Evolutionary conservation across 164 flowering plant genomes (phyloP).

Genomic region (Taxillus chinensis): DNA sequence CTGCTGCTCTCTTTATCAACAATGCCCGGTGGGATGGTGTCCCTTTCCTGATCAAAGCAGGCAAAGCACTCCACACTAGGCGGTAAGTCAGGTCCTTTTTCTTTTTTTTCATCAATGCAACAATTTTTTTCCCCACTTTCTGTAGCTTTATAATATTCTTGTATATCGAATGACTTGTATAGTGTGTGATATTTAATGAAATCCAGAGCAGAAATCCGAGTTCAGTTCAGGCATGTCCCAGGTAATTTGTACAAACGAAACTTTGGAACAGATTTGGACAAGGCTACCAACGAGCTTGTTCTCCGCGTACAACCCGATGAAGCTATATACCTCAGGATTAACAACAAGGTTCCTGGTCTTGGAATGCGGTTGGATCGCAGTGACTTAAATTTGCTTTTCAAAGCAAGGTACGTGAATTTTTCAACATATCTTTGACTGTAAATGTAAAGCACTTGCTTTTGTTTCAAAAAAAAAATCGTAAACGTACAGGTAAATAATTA

Average conservation of each 20-base stretch:
- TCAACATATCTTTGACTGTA: too few relatives aligned
- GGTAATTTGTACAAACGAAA: constrained; percentile 63
- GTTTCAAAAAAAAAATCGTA: too few relatives aligned
- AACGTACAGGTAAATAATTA: too few relatives aligned
- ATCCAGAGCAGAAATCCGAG: constrained; percentile 81
- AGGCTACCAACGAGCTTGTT: constrained; percentile 81
- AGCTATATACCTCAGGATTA: constrained; percentile 68
- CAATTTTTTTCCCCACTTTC: not conserved
- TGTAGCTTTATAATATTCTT: not conserved
- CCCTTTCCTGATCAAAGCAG: constrained; percentile 88
- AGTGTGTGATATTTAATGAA: not conserved
- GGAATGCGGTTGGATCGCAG: constrained; percentile 75
- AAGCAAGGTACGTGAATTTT: constrained; percentile 34
- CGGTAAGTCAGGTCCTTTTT: constrained; percentile 19
- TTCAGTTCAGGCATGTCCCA: constrained; percentile 87
- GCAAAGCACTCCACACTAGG: constrained; percentile 60
- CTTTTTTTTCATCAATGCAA: not conserved
- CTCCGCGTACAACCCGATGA: constrained; percentile 80
- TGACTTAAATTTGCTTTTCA: constrained; percentile 66
- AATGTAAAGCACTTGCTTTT: too few relatives aligned
- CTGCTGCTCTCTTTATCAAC: constrained; percentile 70
- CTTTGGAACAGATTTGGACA: constrained; percentile 57
- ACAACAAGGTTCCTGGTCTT: constrained; percentile 83
- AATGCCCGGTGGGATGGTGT: constrained; percentile 97
- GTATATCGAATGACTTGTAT: not conserved